phyloP scores from a whole-genome alignment of 2,329 filamentous ascomycete genomes.

The Stenocarpella maydis region DNA sequence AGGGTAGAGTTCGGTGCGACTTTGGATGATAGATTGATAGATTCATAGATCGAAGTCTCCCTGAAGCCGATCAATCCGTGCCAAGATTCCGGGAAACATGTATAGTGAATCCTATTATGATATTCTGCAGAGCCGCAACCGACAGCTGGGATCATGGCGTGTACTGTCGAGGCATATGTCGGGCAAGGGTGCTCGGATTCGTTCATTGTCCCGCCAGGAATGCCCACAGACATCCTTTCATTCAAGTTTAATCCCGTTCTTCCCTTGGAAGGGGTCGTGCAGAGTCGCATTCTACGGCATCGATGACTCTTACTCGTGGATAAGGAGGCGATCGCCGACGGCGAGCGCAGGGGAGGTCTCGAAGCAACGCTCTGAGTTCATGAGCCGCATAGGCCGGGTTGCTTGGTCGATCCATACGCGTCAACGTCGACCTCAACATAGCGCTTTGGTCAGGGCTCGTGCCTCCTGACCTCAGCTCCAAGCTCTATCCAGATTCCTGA shows the following conservation, averaged over 20 bases:
- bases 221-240: constrained; percentile 12
- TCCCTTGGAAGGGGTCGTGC: neutral
- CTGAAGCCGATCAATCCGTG: constrained; percentile 12
- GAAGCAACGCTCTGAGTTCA: constrained; percentile 4
- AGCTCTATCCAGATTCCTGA: neutral
- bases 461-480: constrained; percentile 5
- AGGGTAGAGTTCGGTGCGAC: neutral
- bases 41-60: neutral
- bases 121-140: constrained; percentile 10
- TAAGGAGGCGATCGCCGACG: neutral
- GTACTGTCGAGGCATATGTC: constrained; percentile 15
- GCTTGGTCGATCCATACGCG: neutral
- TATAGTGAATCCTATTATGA: neutral
- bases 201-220: neutral
- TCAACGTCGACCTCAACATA: neutral
- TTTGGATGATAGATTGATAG: neutral
- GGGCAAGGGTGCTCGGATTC: neutral
- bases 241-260: neutral
- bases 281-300: neutral
- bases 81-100: neutral
- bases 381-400: constrained; percentile 1
- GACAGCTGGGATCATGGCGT: neutral
- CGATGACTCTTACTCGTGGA: constrained; percentile 14
- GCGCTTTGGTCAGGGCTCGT: neutral
- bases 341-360: neutral